phyloP scores from a whole-genome alignment of 2,329 filamentous ascomycete genomes.

The Raffaelea deltoideospora region DNA sequence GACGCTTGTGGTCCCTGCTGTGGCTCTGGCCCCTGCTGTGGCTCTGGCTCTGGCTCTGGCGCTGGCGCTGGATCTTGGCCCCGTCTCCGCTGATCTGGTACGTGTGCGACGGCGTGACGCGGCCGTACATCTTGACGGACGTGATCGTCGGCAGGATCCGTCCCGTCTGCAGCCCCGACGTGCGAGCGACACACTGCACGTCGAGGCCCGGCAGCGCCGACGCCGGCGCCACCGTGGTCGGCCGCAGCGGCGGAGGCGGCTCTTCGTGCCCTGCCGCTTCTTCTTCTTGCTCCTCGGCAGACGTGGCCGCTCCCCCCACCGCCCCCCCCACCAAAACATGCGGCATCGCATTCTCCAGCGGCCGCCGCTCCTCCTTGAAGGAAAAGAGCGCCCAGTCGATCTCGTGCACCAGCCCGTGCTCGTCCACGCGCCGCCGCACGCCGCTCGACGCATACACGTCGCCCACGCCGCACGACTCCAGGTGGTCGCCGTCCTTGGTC shows the following conservation, averaged over 20 bases:
- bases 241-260: constrained; percentile 28
- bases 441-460: constrained; percentile 83
- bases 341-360: constrained; percentile 57
- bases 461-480: constrained; percentile 67
- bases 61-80: neutral
- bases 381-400: constrained; percentile 92
- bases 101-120: constrained; percentile 62
- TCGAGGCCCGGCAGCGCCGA: constrained; percentile 54
- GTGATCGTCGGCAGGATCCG: constrained; percentile 64
- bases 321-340: constrained; percentile 9
- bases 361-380: constrained; percentile 55
- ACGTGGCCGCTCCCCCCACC: constrained; percentile 2
- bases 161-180: constrained; percentile 68
- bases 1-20: neutral
- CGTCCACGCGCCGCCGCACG: constrained; percentile 57
- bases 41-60: neutral
- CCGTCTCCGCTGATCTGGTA: constrained; percentile 31
- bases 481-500: constrained; percentile 63
- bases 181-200: constrained; percentile 81
- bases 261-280: too few species aligned
- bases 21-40: too few species aligned
- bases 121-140: constrained; percentile 76
- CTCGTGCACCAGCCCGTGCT: constrained; percentile 64
- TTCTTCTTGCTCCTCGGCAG: too few species aligned
- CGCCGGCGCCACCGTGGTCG: constrained; percentile 42